These are phyloP conservation scores for Grigorovia yakushimaensis DNA, from an alignment of 805 yeast genomes.

Conservation along the genomic window DNA sequence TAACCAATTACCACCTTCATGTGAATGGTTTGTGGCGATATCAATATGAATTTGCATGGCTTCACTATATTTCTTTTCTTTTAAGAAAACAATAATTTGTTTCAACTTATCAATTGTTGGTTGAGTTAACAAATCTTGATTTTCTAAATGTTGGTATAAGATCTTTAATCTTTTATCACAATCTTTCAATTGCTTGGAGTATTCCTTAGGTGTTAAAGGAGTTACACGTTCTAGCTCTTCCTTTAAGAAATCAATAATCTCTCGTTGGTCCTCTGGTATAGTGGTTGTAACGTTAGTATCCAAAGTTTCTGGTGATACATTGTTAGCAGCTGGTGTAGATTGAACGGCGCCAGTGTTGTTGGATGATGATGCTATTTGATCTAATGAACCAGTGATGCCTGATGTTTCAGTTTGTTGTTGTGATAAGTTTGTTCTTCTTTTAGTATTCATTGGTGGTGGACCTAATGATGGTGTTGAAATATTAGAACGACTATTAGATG, in stretches of 20 bases:
- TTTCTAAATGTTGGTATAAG: slow-evolving; percentile 69
- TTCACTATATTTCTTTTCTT: slow-evolving; percentile 41
- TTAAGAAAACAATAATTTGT: slow-evolving; percentile 41
- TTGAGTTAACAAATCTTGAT: slow-evolving; percentile 51
- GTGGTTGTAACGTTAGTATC: not conserved
- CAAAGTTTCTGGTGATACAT: slow-evolving; percentile 17
- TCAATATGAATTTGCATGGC: slow-evolving; percentile 51
- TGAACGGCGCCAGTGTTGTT: slow-evolving; percentile 14
- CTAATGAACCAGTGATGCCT: not conserved
- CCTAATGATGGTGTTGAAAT: slow-evolving; percentile 2
- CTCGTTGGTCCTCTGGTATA: slow-evolving; percentile 47
- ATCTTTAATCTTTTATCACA: slow-evolving; percentile 73
- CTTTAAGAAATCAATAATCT: slow-evolving; percentile 49
- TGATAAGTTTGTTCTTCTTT: not conserved
- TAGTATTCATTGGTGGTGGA: slow-evolving; percentile 13
- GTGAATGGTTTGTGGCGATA: slow-evolving; percentile 53
- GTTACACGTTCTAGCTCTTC: slow-evolving; percentile 49
- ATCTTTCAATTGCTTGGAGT: slow-evolving; percentile 62
- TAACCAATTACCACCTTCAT: slow-evolving; percentile 86
- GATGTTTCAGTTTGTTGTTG: not conserved
- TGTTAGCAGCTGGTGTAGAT: slow-evolving; percentile 17
- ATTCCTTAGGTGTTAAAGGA: slow-evolving; percentile 68
- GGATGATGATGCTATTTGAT: slow-evolving; percentile 3
- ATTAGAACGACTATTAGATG: not conserved
- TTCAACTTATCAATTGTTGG: slow-evolving; percentile 47